Percentiles rank a stretch among this genome's conserved stretches.
Conservation (phyloP, 805 yeast species). For the Ogataea naganishii region DNA sequence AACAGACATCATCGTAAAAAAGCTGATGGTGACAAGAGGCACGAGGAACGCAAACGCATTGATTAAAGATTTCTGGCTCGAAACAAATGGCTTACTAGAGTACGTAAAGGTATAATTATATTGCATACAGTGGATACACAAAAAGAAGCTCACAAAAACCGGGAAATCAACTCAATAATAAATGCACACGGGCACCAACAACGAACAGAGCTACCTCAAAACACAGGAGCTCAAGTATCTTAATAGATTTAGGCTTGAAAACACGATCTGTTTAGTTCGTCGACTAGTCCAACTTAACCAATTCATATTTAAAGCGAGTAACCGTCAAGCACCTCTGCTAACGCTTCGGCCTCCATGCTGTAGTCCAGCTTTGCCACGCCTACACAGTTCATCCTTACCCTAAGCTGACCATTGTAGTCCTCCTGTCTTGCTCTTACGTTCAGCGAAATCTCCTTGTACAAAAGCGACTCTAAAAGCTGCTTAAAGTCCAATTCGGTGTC, state of each 20-base stretch:
- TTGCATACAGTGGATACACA: constrained; percentile 3
- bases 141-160: constrained; percentile 1
- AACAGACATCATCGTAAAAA: constrained; percentile 41
- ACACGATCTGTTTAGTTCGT: not conserved
- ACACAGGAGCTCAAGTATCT: not conserved
- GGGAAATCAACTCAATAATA: constrained; percentile 1
- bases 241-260: constrained; percentile 1
- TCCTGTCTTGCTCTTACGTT: constrained; percentile 80
- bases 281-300: not conserved
- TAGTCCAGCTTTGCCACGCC: constrained; percentile 45
- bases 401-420: constrained; percentile 66
- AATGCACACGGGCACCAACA: constrained; percentile 6
- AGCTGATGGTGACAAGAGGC: constrained; percentile 56
- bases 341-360: constrained; percentile 49
- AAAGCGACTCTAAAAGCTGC: constrained; percentile 22
- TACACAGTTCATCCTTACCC: constrained; percentile 67
- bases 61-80: constrained; percentile 57
- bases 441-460: constrained; percentile 65
- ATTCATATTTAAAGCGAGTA: constrained; percentile 13
- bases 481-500: constrained; percentile 27
- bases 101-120: constrained; percentile 21
- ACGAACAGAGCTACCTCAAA: constrained; percentile 3
- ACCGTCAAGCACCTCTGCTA: constrained; percentile 37
- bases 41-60: constrained; percentile 48
- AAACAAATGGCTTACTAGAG: constrained; percentile 45